phyloP scores from a whole-genome alignment of 106 monocot species.

The Iris macrosiphon region DNA sequence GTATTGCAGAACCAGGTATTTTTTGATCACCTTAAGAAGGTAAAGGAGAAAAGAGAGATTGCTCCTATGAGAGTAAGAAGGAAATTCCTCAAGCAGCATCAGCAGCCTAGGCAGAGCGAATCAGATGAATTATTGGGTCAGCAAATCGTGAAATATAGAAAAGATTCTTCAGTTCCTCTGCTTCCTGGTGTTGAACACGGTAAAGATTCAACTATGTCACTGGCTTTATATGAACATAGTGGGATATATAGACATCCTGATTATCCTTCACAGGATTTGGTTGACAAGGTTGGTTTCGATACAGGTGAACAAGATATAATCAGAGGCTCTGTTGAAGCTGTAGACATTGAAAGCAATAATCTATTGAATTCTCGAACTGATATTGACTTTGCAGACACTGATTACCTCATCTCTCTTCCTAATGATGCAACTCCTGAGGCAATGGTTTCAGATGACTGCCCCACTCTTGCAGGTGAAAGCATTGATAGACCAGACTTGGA shows the following conservation, averaged over 20 bases:
- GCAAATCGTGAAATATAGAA: conserved; percentile 4
- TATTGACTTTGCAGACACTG: neutral
- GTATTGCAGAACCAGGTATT: conserved; percentile 45
- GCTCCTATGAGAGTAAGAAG: conserved; percentile 18
- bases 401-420: conserved; percentile 16
- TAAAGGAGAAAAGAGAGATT: conserved; percentile 25
- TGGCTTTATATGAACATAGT: neutral
- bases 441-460: neutral
- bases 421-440: conserved; percentile 8
- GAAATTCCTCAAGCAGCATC: conserved; percentile 38
- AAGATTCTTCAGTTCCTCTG: conserved; percentile 4
- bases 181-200: conserved; percentile 7
- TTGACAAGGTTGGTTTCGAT: conserved; percentile 12
- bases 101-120: neutral
- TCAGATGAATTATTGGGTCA: conserved; percentile 6
- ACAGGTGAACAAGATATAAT: neutral
- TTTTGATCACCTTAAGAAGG: conserved; percentile 23
- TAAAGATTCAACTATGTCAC: neutral
- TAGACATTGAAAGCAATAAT: neutral
- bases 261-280: conserved; percentile 9
- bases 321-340: conserved; percentile 1
- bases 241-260: neutral
- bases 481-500: neutral
- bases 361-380: neutral
- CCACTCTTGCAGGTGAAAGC: neutral